Evolutionary conservation across 306 rosid genomes (phyloP), one percentile per base, ranked within the genome.

Genomic region (Dalbergia cultrata): DNA sequence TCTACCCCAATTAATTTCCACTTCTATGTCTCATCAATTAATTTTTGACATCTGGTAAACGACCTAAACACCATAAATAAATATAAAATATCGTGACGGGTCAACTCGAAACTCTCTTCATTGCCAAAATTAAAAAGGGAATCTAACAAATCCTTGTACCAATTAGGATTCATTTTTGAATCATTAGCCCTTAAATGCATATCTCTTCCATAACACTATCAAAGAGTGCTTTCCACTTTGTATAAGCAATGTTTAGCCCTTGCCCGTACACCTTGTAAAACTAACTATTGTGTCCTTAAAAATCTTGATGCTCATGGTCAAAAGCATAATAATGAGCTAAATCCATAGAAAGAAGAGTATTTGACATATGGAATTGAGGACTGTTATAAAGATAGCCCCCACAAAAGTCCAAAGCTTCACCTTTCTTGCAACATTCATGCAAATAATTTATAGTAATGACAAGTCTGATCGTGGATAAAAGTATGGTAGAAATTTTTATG

Each of bases 271-370:
- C 86, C 72, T 54, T 82, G 82, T 47, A 4, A 47, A 9, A 11
- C 34, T 3, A 77, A 82, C 18, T 4, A 66, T 49, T 18, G 57
- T 21, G 53, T 83, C 75, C 81, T 66, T 83, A 33, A 83, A 83
- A 72, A 70, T 71, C 85, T 64, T 37, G n/a, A 7, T 41, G 63
- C 11, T 22, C 19, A 3, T 22, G 9, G 7, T 43, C 31, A 21
- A 53, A 19, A 8, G 4, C 53, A 47, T 47, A 34, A 2, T 59
- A 67, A 10, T 50, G 37, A 12, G 56, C 78, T 31, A 75, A 70
- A 67, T 84, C 88, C 68, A 13, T 45, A 0, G 90, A 84, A 39
- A 87, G 69, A 5, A 81, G 37, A 18, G 87, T 87, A 44, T 76
- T 76, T 7, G 87, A 81, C 31, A 2, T 7, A 87, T 41, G 13